Evolutionary conservation across 2,329 filamentous ascomycete species (phyloP), one percentile per base, ranked within the genome.

Genomic region (Calonectria pseudoturangicola): DNA sequence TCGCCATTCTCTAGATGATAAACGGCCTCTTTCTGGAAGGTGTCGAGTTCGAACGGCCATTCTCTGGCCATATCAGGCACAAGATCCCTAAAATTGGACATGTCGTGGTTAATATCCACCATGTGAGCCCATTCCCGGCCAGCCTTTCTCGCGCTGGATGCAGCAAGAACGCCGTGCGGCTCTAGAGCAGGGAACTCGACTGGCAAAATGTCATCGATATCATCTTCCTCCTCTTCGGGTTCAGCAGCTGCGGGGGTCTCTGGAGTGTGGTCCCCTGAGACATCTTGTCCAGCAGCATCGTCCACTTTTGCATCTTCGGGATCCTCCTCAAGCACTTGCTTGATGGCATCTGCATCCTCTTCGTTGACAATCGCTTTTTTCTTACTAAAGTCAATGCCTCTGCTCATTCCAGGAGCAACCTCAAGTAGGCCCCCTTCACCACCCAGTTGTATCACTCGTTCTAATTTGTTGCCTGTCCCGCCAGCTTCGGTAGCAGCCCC

Each of bases 11-110:
- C 97, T 3, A 99, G 91, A 84, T 98, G 97, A 82, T 98, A 99
- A 2, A 99, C 94, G 7, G 97, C 97, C 85, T 99, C 97, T 82
- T 99, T 99, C 82, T 99, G 97, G 85, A 99, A 99, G 0, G 94
- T 98, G 80, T 99, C 97, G 43, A 98, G 91, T 83, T 99, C 97
- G 77, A 99, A 99, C 0, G 96, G 96, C 94, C 96, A 99, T 75
- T 97, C 94, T 75, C 93, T 91, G 1, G 97, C 97, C 95, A 98
- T 98, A 73, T 98, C 94, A 0, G 97, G 97, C 9, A 99, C 96
- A 45, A 99, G 88, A 73, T 98, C 96, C 71, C 90, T 89, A 84
- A 99, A 98, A 81, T 98, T 98, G n/a, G 94, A 89, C 79, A 98
- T 97, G 66, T 96, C 94, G 72, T 95, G 92, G 80, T 96, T 96